Base-by-base conservation (phyloP, 371 early-diverging fungal genomes). In the Mortierella sp. region DNA sequence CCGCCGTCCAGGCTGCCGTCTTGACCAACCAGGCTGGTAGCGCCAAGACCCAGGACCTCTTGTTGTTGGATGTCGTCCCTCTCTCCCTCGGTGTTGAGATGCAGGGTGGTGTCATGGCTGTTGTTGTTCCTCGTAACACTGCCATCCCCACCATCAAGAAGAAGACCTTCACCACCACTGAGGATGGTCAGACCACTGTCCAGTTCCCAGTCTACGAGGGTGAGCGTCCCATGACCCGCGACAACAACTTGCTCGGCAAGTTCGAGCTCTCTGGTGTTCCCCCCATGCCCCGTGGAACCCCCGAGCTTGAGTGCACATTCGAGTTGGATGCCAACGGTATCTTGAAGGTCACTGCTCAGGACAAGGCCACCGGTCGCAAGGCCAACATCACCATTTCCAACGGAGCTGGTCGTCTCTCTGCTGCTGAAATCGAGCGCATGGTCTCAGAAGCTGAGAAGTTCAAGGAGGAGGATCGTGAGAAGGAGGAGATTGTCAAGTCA, bases 1-100 rank as follows among this genome's bases (percentile, higher is more conserved):
- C 99, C 60, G 98, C 98, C 59, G 95, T 97, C 80, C 98, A 97
- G 84, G 98, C 96, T 61, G 96, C 96, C 67, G 93, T 97, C 70
- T 87, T 97, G 69, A 82, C 34, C 10, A 91, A 90, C 83, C 90
- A 88, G 64, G 90, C 90, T 48, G 96, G 96, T 65, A 94, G 93
- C 74, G 91, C 93, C 54, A 93, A 92, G 88, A 93, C 94, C 67
- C 90, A 91, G 82, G 94, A 93, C 83, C 61, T 83, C 89, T 57
- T 81, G 81, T 85, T 96, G 47, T 84, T 96, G 71, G 98, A 98
- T 83, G 94, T 93, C 47, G 89, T 90, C 67, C 97, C 97, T 55
- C 89, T 96, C 63, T 91, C 93, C 64, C 88, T 98, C 71, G 95
- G 95, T 82, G 92, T 96, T 82, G 96, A 96, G 80, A 96, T 94